Base-by-base conservation (phyloP, 2,329 filamentous ascomycete species). In the Hyphodiscus sp. region DNA sequence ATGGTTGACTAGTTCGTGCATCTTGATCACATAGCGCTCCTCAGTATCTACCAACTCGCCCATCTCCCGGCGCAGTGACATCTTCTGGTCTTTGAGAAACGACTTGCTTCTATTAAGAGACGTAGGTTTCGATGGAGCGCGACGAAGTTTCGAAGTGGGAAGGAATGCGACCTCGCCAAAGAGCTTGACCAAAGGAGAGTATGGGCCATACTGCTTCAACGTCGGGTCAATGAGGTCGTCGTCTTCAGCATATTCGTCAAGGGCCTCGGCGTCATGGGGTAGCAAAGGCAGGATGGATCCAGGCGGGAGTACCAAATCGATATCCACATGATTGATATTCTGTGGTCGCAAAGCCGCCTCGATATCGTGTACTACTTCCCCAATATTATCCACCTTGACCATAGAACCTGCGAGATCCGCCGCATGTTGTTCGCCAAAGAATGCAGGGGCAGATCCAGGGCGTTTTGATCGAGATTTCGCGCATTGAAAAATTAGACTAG, bases 391-490 rank as follows among this genome's bases (percentile, higher is more conserved):
- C 59, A 92, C 85, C 72, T 81, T 85, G 58, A 85, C 80, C 85
- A 97, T 94, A 49, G 83, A 82, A 69, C 87, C 86, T 50, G 92
- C 91, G 55, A 99, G 74, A 65, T 95, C 89, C 44, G 91, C 94
- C 19, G 92, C 91, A 78, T 99, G 94, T 70, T 92, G 85, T 68
- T 96, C 91, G 58, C 87, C 82, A 70, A 97, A 97, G 55, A 96
- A 77, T 44, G 78, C 51, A 3, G 60, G 76, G 1, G 80, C 78
- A 43, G 83, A 85, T 42, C 81, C 81, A 5, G 86, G 82, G 49
- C 81, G 76, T 53, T 80, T 76, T 20, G 76, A 76, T 61, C 77
- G 57, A 30, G 59, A 55, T 42, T 58, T 61, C 11, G 62, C 70
- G 20, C 75, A 70, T 57, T 75, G 76, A 45, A 75, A 71, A 50